These are phyloP conservation scores for Aspergillus ruber DNA, from an alignment of 2,329 filamentous ascomycete species.

Conservation along the genomic window DNA sequence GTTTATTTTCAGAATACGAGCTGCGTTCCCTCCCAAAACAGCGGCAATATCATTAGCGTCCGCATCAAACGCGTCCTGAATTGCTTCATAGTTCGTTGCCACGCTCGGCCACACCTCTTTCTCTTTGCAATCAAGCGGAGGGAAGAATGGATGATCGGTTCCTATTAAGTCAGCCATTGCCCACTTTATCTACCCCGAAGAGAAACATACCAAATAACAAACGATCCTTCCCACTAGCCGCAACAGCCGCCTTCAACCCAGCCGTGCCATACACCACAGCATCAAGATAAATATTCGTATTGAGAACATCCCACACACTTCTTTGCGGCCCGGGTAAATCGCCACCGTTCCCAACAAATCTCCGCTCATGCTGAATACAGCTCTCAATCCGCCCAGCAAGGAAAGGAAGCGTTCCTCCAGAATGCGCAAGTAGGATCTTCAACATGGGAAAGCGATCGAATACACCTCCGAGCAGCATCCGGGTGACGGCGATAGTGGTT, in stretches of 20 bases:
- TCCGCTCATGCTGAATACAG: slow-evolving; percentile 75
- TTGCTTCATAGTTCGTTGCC: slow-evolving; percentile 42
- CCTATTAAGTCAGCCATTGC: slow-evolving; percentile 18
- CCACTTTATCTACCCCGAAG: background rate
- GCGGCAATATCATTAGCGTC: slow-evolving; percentile 26
- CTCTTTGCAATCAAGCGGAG: slow-evolving; percentile 29
- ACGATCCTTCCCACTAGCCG: slow-evolving; percentile 49
- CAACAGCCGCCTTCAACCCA: slow-evolving; percentile 67
- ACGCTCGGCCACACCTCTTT: slow-evolving; percentile 41
- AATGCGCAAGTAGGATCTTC: slow-evolving; percentile 75
- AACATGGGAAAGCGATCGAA: slow-evolving; percentile 69
- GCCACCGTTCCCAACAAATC: slow-evolving; percentile 60
- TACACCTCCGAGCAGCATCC: slow-evolving; percentile 81
- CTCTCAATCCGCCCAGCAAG: slow-evolving; percentile 82
- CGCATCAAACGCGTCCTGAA: slow-evolving; percentile 29
- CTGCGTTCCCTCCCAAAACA: slow-evolving; percentile 41
- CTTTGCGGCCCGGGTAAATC: slow-evolving; percentile 54
- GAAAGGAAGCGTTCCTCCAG: slow-evolving; percentile 82
- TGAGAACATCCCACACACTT: slow-evolving; percentile 58
- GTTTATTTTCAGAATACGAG: slow-evolving; percentile 35
- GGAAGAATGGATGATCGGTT: slow-evolving; percentile 43
- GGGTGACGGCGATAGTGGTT: slow-evolving; percentile 80
- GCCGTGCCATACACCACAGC: slow-evolving; percentile 53
- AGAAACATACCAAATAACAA: slow-evolving; percentile 33
- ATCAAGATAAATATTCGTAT: slow-evolving; percentile 78